These are phyloP conservation scores for Pholiota microspora DNA, from an alignment of 768 basidiomycete genomes.

Conservation along the genomic window DNA sequence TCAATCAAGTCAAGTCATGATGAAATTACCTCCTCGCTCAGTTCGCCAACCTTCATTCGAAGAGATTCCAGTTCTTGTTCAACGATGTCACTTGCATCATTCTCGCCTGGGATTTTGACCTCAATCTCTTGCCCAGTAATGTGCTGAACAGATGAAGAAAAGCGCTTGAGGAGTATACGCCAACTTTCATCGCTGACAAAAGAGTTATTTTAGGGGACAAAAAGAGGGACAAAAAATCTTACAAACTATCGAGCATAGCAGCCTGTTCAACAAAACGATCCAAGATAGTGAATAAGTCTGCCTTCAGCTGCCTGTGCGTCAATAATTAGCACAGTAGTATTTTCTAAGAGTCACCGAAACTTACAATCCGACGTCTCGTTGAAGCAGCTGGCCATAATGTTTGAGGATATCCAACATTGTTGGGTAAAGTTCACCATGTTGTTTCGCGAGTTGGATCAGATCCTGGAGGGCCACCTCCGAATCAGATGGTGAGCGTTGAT, in stretches of 20 bases:
- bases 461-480: constrained; percentile 58
- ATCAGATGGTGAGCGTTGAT: constrained; percentile 41
- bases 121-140: constrained; percentile 65
- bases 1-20: neutral
- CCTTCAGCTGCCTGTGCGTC: constrained; percentile 55
- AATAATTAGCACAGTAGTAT: neutral
- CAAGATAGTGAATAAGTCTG: constrained; percentile 54
- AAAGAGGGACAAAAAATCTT: constrained; percentile 20
- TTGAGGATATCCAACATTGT: constrained; percentile 59
- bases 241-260: constrained; percentile 62
- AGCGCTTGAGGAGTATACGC: constrained; percentile 58
- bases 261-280: constrained; percentile 68
- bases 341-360: constrained; percentile 23
- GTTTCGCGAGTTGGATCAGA: constrained; percentile 55
- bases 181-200: constrained; percentile 62
- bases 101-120: constrained; percentile 41
- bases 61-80: constrained; percentile 63
- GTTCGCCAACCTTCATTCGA: constrained; percentile 56
- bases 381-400: constrained; percentile 53
- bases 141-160: constrained; percentile 58
- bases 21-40: constrained; percentile 59
- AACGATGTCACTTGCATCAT: constrained; percentile 37
- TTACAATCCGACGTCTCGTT: constrained; percentile 59
- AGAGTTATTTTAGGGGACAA: constrained; percentile 12
- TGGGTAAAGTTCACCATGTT: constrained; percentile 62